phyloP scores from a whole-genome alignment of 495 filamentous ascomycete genomes.

The Cercophora newfieldiana region DNA sequence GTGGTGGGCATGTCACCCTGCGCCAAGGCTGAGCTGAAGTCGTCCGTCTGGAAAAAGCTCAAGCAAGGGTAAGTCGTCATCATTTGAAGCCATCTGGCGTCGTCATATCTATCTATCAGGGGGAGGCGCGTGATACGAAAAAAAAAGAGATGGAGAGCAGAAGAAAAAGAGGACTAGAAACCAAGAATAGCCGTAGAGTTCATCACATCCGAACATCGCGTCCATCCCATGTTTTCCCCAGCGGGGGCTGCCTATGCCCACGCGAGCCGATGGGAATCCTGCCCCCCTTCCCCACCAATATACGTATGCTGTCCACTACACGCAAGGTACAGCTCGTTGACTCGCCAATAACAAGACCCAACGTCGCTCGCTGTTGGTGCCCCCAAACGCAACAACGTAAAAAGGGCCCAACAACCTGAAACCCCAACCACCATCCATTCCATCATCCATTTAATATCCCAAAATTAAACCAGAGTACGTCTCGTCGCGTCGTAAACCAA shows the following conservation, averaged over 20 bases:
- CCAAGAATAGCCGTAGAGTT: not conserved
- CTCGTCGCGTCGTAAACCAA: not conserved
- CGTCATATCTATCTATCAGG: not conserved
- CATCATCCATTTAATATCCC: not conserved
- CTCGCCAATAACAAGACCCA: not conserved
- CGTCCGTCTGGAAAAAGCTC: not conserved
- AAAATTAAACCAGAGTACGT: not conserved
- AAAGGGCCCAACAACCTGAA: not conserved
- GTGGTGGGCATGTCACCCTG: not conserved
- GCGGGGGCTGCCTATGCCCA: not conserved
- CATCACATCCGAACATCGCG: not conserved
- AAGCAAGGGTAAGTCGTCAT: not conserved
- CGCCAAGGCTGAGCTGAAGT: not conserved
- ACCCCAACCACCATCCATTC: not conserved
- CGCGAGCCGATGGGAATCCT: no score
- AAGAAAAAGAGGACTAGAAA: not conserved
- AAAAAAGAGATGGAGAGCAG: not conserved
- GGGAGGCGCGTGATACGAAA: not conserved
- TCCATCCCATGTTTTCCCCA: not conserved
- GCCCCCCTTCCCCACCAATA: no score
- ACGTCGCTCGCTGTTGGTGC: not conserved
- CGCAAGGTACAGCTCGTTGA: constrained; percentile 4
- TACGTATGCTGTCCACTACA: not conserved
- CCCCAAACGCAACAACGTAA: not conserved
- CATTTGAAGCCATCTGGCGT: not conserved